Base-by-base conservation (phyloP, 2,329 filamentous ascomycete genomes). In the Alternaria rosae region DNA sequence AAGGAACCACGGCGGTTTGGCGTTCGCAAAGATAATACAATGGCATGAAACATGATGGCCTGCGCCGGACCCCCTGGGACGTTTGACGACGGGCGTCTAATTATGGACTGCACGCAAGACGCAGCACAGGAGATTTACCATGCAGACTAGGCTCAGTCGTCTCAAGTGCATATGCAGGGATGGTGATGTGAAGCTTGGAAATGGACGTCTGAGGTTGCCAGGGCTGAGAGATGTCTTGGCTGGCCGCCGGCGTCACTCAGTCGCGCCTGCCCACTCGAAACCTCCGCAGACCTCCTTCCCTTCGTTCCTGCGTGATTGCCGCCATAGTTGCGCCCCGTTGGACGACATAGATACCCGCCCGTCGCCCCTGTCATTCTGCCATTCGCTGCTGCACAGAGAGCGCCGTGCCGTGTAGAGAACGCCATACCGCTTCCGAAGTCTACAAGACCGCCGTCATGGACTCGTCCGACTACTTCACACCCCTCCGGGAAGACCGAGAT, bases 401-500 rank as follows among this genome's bases (percentile, higher is more conserved):
- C 55, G 55, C 62, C 48, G 43, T 43, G 44, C 56, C 60, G 50
- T 53, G 41, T 61, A 65, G 48, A 61, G 53, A 61, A 41, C 58
- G 48, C 52, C 61, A 55, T 44, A 50, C 54, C 20, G 43, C 57
- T 52, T 58, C 42, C 53, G 30, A 62, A 63, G 54, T 59, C 65
- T 44, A 58, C 61, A 54, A 62, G 69, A 47, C 32, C 42, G 42
- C 57, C 51, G 55, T 54, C 70, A 76, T 77, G 76, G 73, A 76
- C 52, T 73, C 73, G 56, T 73, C 75, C 59, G 72, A 75, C 69
- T 77, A 77, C 70, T 77, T 75, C 64, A 47, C 55, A 43, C 60
- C 64, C 11, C 67, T 70, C 56, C 66, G 66, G 43, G 67, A 72
- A 47, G 63, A 66, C 57, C 64, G 61, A 54, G 66, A 67, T 54